Conservation (phyloP, 208 protist genomes). For the Leishmania aethiopica region DNA sequence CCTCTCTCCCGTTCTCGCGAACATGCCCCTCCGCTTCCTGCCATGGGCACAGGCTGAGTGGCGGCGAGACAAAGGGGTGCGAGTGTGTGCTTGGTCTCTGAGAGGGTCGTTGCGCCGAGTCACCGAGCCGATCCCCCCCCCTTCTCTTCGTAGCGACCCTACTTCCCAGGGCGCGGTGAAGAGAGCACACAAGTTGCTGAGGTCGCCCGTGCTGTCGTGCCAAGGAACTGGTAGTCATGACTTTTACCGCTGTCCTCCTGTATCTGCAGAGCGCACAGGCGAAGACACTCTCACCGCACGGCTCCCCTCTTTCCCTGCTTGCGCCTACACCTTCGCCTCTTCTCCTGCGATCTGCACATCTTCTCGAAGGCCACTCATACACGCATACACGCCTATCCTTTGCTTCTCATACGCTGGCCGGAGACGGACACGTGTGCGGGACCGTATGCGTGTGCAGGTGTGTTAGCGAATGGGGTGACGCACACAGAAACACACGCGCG, state of each 20-base stretch:
- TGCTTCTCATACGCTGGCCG: neutral
- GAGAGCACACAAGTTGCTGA: neutral
- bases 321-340: neutral
- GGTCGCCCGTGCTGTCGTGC: neutral
- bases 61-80: neutral
- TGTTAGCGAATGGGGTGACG: neutral
- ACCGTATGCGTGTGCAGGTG: neutral
- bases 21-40: neutral
- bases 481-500: neutral
- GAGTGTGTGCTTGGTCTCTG: neutral
- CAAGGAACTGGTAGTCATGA: neutral
- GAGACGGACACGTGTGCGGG: neutral
- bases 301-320: neutral
- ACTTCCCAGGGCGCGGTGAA: neutral
- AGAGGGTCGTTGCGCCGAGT: neutral
- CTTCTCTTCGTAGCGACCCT: neutral
- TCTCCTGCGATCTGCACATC: neutral
- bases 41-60: neutral
- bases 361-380: slow-evolving; percentile 4
- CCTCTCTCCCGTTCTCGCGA: neutral
- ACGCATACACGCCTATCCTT: neutral
- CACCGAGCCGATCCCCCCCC: neutral
- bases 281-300: neutral
- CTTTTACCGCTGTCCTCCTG: neutral
- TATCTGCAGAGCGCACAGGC: neutral